Conservation (phyloP, 129 eudicot genomes). For the Pseudognaphalium luteoalbum region DNA sequence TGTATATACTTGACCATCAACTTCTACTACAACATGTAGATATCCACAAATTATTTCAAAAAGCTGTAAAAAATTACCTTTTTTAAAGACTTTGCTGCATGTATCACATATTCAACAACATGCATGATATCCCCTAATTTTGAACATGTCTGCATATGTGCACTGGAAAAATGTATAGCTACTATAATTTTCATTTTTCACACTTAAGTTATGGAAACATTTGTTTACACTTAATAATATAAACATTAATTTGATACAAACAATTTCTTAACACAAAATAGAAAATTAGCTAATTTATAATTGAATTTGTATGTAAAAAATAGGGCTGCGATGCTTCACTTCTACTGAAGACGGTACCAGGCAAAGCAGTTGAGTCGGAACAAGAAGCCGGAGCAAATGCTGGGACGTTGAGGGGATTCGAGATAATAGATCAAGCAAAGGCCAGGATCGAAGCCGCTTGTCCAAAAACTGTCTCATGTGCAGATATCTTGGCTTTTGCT, state of each 20-base stretch:
- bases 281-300: too few relatives aligned
- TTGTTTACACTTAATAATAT: too few relatives aligned
- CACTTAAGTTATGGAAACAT: too few relatives aligned
- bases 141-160: neutral
- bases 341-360: slow-evolving; percentile 35
- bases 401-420: slow-evolving; percentile 48
- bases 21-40: neutral
- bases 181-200: too few relatives aligned
- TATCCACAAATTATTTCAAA: too few relatives aligned
- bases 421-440: slow-evolving; percentile 55
- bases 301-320: too few relatives aligned
- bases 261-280: too few relatives aligned
- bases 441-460: slow-evolving; percentile 46
- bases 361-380: slow-evolving; percentile 28
- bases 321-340: slow-evolving; percentile 75
- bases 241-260: too few relatives aligned
- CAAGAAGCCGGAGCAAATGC: slow-evolving; percentile 34
- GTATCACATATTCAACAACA: neutral
- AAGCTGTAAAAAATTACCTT: neutral
- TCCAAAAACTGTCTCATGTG: slow-evolving; percentile 57
- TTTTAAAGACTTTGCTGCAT: neutral
- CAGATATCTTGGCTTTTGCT: slow-evolving; percentile 56
- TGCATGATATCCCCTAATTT: neutral
- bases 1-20: neutral
- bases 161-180: neutral